Evolutionary conservation across 2,329 filamentous ascomycete species (phyloP).

Genomic region (Triangularia setosa): DNA sequence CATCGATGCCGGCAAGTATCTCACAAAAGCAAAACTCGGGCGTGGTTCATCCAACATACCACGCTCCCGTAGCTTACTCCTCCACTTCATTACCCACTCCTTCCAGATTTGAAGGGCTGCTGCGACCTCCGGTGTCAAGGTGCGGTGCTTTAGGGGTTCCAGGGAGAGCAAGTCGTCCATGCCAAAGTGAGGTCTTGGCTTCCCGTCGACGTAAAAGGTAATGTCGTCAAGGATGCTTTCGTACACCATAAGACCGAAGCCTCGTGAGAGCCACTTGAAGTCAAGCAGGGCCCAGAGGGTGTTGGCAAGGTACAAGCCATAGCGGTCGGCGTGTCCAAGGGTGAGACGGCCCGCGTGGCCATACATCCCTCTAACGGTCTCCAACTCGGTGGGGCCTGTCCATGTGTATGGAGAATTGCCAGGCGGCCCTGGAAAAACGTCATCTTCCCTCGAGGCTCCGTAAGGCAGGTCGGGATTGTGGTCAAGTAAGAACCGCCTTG

Average conservation of each 20-base stretch:
- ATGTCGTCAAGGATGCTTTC: background rate
- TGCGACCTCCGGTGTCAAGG: background rate
- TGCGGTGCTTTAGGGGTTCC: background rate
- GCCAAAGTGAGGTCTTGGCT: background rate
- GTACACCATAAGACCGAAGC: background rate
- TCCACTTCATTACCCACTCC: background rate
- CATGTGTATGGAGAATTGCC: background rate
- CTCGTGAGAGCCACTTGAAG: background rate
- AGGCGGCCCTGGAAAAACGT: background rate
- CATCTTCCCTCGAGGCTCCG: background rate
- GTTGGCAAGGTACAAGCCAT: background rate
- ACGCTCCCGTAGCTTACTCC: background rate
- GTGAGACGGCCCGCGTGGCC: background rate
- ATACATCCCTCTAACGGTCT: background rate
- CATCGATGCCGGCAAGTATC: too few relatives aligned
- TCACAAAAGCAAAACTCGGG: background rate
- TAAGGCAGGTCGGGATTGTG: background rate
- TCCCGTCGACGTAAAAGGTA: background rate
- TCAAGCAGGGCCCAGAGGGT: background rate
- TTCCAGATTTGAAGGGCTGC: background rate
- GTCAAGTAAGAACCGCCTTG: background rate
- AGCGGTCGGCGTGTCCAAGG: background rate
- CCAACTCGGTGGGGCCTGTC: background rate
- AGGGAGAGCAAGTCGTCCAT: background rate
- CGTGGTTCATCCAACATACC: background rate